These are phyloP conservation scores for Cytauxzoon felis DNA, from an alignment of 169 alveolate species.

Conservation along the genomic window DNA sequence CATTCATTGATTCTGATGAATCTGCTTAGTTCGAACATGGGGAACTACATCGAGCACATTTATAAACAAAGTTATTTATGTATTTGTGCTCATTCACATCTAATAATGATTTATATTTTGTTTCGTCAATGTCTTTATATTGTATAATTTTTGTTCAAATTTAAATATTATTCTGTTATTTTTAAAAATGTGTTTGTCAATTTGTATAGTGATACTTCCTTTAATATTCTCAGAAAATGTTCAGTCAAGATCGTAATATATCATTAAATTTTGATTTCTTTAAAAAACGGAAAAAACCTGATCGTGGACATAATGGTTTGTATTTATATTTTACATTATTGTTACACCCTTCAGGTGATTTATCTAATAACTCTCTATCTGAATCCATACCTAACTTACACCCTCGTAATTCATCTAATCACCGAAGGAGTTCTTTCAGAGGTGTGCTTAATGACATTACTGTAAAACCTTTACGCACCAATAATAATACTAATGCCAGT, in stretches of 20 bases:
- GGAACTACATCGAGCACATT: too few species aligned
- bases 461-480: conserved; percentile 2
- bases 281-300: conserved; percentile 28
- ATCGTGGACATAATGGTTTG: background rate
- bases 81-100: too few species aligned
- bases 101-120: background rate
- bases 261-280: conserved; percentile 51
- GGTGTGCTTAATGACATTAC: conserved; percentile 34
- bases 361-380: conserved; percentile 2
- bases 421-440: conserved; percentile 29
- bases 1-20: too few species aligned
- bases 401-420: background rate
- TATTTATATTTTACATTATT: background rate
- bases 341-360: background rate
- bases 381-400: conserved; percentile 9
- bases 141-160: background rate
- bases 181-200: background rate
- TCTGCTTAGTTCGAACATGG: too few species aligned
- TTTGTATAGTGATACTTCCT: background rate
- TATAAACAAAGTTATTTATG: too few species aligned
- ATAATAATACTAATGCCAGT: background rate
- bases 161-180: background rate
- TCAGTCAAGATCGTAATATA: conserved; percentile 18
- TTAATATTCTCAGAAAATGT: conserved; percentile 13
- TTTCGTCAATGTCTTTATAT: background rate